Base-by-base conservation (phyloP, 495 filamentous ascomycete genomes). In the Podospora anserina region DNA sequence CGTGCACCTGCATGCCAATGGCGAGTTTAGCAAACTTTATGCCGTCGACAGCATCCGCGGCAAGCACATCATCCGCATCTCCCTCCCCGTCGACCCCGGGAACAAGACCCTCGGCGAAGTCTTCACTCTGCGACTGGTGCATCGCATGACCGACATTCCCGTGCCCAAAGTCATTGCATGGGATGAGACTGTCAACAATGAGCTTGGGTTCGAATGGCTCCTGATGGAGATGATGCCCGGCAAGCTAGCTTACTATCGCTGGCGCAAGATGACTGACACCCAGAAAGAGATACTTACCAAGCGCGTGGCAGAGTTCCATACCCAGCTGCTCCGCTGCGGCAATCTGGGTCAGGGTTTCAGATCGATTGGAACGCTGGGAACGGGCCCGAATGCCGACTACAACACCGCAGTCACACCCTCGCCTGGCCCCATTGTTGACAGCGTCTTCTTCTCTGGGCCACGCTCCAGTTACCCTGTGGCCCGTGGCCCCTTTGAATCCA, bases 191-290 rank as follows among this genome's bases (percentile, higher is more conserved):
- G 64, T 67, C 4, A 58, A 78, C 5, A 87, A 84, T 68, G 76
- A 77, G 11, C 73, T 89, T 28, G 83, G 82, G 11, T 87, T 84
- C 68, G 87, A 88, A 78, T 90, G 87, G 87, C 82, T 88, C 1
- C 67, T 89, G 13, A 85, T 88, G 83, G 79, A 81, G 19, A 76
- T 72, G 66, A 70, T 88, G 56, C 65, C 77, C 4, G 86, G 87
- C 3, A 76, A 60, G 5, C 72, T 78, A 0, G 77, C 84, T 1
- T 65, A 72, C 34, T 68, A 80, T n/a, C 67, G 77, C 39, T 88
- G 85, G 84, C 39, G 71, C 0, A 71, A 69, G 2, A 76, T 83
- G 74, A 57, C 75, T 5, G 68, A 77, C 66, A 71, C 66, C 3
- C 69, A 70, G 15, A 84, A 86, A 65, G 72, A 76, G 56, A 68